Base-by-base conservation (phyloP, 1,284 basidiomycete genomes). In the Trametes hirsuta region DNA sequence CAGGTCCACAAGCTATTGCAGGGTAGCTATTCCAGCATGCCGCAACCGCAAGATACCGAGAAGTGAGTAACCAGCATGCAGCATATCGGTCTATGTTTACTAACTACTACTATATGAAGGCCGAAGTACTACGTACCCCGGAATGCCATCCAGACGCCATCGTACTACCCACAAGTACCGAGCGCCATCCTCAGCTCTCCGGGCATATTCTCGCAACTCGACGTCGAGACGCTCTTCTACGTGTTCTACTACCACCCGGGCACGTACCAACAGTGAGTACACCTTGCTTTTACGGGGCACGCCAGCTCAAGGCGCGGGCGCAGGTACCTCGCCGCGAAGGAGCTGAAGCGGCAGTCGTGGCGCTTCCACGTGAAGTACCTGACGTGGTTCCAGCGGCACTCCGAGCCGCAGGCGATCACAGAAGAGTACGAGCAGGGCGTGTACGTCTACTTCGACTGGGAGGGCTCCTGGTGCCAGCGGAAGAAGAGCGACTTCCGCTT, bases 351-450 rank as follows among this genome's bases (percentile, higher is more conserved):
- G 62, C 97, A 98, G 75, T 96, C 94, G 58, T 99, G 97, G 97
- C 88, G 97, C 56, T 99, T 99, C 83, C 97, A 99, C 76, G 94
- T 98, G 68, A 98, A 99, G 78, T 99, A 98, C 75, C 79, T 99
- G 63, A 99, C 97, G 40, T 99, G 97, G 97, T 99, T 99, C 87
- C 97, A 99, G 76, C 87, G 97, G 54, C 95, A 98, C 72, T 96
- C 94, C 22, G 96, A 99, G 74, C 97, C 97, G n/a, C 95, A 97
- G 74, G 95, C 94, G 4, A 98, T 99, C 74, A 99, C 97, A 48
- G 97, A 98, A 71, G 97, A 99, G 76, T 99, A 98, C 74, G 97
- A 99, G 77, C 95, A 99, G 79, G 97, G 97, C 15, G 95, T 97
- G 25, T 97, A 96, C 74, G 93, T 95, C 55, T 96, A 97, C 82